Evolutionary conservation across 1,284 basidiomycete genomes (phyloP), one percentile per base, ranked within the genome.

Genomic region (Cutaneotrichosporon dermatis): DNA sequence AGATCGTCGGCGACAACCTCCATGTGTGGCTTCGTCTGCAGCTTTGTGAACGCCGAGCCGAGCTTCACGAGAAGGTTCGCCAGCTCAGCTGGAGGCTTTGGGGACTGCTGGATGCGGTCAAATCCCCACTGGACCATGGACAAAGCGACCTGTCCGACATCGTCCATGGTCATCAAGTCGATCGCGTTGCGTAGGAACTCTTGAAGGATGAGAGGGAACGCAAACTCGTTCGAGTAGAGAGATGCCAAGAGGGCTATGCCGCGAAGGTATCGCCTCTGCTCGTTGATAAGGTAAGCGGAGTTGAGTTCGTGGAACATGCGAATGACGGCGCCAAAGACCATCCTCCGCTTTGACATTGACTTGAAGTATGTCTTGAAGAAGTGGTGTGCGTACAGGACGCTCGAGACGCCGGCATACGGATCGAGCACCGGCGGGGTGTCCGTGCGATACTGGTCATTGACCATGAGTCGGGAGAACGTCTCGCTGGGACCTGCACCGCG

Each of bases 121-220:
- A 93, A 86, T 0, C 83, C 83, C 88, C 90, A 93, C 55, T 86
- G 83, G 12, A 94, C 78, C 50, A 95, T 82, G 0, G 87, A 88
- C 63, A 89, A 84, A 0, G 88, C 86, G 5, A 85, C 80, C 36
- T 79, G 80, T 8, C 83, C 82, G 6, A 96, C 81, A 68, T 93
- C 90, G 11, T 78, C 77, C 66, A 91, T 86, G 0, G 79, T 73
- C 48, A 96, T 79, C 25, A 94, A 78, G 1, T 84, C 81, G 8
- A 85, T 80, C 6, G 86, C 82, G 25, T 88, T 86, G 46, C 86
- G 85, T 50, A 89, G 81, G 50, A 96, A 78, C 2, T 85, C 35
- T 37, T 86, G 83, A 16, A 91, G 79, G 6, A 91, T 76, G 7
- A 82, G 82, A 2, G 80, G 71, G 62, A 88, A 81, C 16, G 79